Base-by-base conservation (phyloP, 2,329 filamentous ascomycete species). In the Aspergillus sojae region DNA sequence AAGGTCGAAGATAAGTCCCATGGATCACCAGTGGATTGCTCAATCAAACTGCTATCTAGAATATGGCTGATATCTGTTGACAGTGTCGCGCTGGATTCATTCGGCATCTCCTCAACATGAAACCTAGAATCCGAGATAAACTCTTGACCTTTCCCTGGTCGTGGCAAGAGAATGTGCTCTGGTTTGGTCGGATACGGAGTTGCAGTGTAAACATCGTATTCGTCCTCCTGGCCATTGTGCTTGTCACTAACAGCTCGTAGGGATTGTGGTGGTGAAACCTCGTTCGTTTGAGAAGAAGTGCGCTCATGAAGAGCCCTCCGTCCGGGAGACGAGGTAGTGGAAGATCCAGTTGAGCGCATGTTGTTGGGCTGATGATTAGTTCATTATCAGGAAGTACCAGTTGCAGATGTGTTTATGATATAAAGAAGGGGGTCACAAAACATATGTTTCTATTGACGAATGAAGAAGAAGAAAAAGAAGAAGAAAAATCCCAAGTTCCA, bases 121-220 rank as follows among this genome's bases (percentile, higher is more conserved):
- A 75, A 73, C 34, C 71, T 72, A 26, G 72, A 72, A 55, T 76
- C 72, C 55, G 72, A 68, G 53, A 74, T 66, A 43, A 73, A 75
- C 30, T 74, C 68, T 52, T 77, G 75, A n/a, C 75, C 77, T 70
- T 77, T 77, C 14, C 77, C 74, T 4, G 78, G 75, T 46, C 74
- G 76, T 6, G 80, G 81, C 16, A 80, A 66, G 34, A 83, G 72
- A 26, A 82, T 74, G 66, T 83, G 81, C 57, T 79, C 78, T 19
- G 80, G 78, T 62, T 81, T 82, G 14, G 80, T 82, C n/a, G 81
- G 81, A 67, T 79, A 82, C 19, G 81, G 80, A 19, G 76, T 80
- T 43, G 76, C 68, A 12, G 76, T 73, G 68, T 81, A 81, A 57
- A 81, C 71, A 66, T 79, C 72, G 53, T 68, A 69, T 56, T 78